phyloP scores from a whole-genome alignment of 805 yeast genomes.

The Ogataea pilisensis region DNA sequence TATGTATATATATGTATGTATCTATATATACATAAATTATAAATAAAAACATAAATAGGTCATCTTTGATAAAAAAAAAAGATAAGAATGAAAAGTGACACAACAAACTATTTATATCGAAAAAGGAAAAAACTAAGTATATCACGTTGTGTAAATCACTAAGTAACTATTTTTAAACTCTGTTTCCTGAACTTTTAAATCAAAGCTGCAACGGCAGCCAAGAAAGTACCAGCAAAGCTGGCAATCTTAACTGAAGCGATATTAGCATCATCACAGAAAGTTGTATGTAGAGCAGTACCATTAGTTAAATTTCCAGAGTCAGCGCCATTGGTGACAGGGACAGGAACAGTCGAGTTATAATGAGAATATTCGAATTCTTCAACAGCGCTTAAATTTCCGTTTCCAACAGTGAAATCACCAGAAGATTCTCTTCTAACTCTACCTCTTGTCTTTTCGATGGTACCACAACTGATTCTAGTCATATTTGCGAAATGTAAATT shows the following conservation, averaged over 20 bases:
- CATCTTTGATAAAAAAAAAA: no score
- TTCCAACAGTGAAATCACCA: slow-evolving; percentile 11
- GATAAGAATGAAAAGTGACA: no score
- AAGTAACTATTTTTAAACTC: no score
- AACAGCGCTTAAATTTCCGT: slow-evolving; percentile 3
- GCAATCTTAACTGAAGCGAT: slow-evolving; percentile 9
- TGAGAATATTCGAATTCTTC: not conserved
- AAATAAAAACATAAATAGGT: no score
- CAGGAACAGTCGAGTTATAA: not conserved
- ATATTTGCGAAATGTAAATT: slow-evolving; percentile 52
- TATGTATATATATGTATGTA: no score
- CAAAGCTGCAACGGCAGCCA: slow-evolving; percentile 23
- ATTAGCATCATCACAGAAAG: slow-evolving; percentile 21
- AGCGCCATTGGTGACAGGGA: not conserved
- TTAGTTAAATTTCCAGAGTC: slow-evolving; percentile 10
- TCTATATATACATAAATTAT: no score
- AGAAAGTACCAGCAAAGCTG: slow-evolving; percentile 19
- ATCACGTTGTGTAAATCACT: no score
- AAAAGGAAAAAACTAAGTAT: no score
- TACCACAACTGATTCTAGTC: slow-evolving; percentile 61
- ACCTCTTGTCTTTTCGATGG: slow-evolving; percentile 37
- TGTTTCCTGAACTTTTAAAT: no score
- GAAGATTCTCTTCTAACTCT: slow-evolving; percentile 22
- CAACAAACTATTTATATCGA: no score
- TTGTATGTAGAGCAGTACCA: slow-evolving; percentile 16